Percentiles rank a stretch among this genome's conserved stretches.
phyloP scores from a whole-genome alignment of 495 filamentous ascomycete genomes.

The Aspergillus conjunctus region DNA sequence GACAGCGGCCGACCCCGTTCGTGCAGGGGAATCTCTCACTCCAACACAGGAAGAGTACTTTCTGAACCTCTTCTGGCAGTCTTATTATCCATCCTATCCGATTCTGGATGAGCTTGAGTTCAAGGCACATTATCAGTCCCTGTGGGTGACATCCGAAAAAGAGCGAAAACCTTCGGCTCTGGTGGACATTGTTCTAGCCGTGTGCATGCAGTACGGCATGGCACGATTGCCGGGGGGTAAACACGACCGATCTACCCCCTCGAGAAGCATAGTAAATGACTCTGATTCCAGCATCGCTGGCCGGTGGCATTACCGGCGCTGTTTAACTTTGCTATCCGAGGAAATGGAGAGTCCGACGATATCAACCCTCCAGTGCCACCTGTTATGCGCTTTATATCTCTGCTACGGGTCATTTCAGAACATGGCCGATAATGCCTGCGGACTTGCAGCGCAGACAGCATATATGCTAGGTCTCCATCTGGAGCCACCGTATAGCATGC shows the following conservation, averaged over 20 bases:
- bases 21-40: slow-evolving; percentile 9
- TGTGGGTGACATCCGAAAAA: slow-evolving; percentile 40
- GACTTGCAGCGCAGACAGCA: slow-evolving; percentile 49
- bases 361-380: slow-evolving; percentile 54
- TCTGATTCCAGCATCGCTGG: slow-evolving; percentile 49
- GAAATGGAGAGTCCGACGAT: slow-evolving; percentile 55
- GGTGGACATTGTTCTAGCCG: slow-evolving; percentile 56
- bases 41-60: slow-evolving; percentile 46
- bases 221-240: slow-evolving; percentile 26
- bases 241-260: background rate
- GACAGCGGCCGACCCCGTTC: slow-evolving; percentile 6
- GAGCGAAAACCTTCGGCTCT: slow-evolving; percentile 51
- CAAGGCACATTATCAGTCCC: slow-evolving; percentile 48
- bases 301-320: slow-evolving; percentile 48
- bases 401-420: slow-evolving; percentile 52
- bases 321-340: slow-evolving; percentile 44
- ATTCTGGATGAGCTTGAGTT: slow-evolving; percentile 54
- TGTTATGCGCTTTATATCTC: slow-evolving; percentile 49
- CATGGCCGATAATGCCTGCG: slow-evolving; percentile 45
- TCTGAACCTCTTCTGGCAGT: slow-evolving; percentile 51
- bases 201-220: slow-evolving; percentile 56
- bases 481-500: slow-evolving; percentile 43
- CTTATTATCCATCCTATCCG: slow-evolving; percentile 39
- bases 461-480: slow-evolving; percentile 55
- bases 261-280: slow-evolving; percentile 15